Evolutionary conservation across 2,329 filamentous ascomycete genomes (phyloP).

Genomic region (Amylocarpus encephaloides): DNA sequence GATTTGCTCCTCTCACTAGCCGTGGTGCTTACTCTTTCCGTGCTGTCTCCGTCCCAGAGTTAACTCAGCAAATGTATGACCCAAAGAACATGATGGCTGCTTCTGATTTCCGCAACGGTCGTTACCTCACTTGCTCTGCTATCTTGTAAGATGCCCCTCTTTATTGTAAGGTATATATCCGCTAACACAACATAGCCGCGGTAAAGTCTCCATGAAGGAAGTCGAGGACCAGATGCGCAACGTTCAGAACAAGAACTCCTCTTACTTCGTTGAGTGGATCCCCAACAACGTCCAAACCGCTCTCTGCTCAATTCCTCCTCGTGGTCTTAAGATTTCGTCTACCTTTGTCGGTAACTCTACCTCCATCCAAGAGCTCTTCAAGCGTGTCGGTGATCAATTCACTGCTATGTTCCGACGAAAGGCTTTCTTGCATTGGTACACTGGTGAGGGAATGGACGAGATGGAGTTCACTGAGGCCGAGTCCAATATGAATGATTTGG

Average conservation of each 20-base stretch:
- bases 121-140: slow-evolving; percentile 98
- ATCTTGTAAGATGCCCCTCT: slow-evolving; percentile 57
- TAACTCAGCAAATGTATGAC: slow-evolving; percentile 99
- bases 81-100: slow-evolving; percentile 99
- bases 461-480: slow-evolving; percentile 99
- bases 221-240: slow-evolving; percentile 99
- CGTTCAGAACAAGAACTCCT: slow-evolving; percentile 98
- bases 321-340: slow-evolving; percentile 97
- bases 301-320: slow-evolving; percentile 96
- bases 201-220: slow-evolving; percentile 99
- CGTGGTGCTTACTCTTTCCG: slow-evolving; percentile 91
- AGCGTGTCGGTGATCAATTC: slow-evolving; percentile 99
- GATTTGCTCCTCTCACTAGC: slow-evolving; percentile 96
- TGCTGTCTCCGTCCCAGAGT: slow-evolving; percentile 92
- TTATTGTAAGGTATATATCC: background rate
- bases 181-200: slow-evolving; percentile 58
- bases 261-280: slow-evolving; percentile 99
- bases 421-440: slow-evolving; percentile 99
- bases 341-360: slow-evolving; percentile 99
- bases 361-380: slow-evolving; percentile 99
- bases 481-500: slow-evolving; percentile 99
- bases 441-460: slow-evolving; percentile 99
- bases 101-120: slow-evolving; percentile 98
- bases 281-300: slow-evolving; percentile 99
- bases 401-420: slow-evolving; percentile 99